Evolutionary conservation across 805 yeast species (phyloP), one percentile per base, ranked within the genome.

Genomic region (Candida nanaspora): DNA sequence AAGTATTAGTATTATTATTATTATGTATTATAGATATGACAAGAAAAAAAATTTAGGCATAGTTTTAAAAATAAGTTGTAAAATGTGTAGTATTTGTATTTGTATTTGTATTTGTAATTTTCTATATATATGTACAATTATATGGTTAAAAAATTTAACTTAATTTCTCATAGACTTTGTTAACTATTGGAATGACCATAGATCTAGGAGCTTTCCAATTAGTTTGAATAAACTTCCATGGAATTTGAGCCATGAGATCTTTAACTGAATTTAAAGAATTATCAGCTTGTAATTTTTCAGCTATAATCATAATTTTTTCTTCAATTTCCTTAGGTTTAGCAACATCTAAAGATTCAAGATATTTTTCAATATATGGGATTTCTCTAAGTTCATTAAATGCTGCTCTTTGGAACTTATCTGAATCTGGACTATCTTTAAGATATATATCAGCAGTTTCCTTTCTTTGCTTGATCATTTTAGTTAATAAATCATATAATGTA

Each of bases 381-480:
- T 70, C 74, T 41, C 63, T 51, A 18, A 62, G 44, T 52, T 70
- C 76, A 35, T 57, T 61, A 21, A 52, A 48, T 5, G 65, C 68
- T 29, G 62, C 48, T 35, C 62, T 63, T 22, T 58, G 57, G 39
- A 68, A 68, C 44, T 68, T 55, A 43, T 69, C 74, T n/a, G 64
- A 62, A 5, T n/a, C 32, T 20, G 70, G 52, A 15, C 66, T 62
- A 30, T 62, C 66, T 35, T 61, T 56, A 37, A 56, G 40, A 45
- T 65, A 70, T 41, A 63, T 64, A 6, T 45, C 51, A 15, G 69
- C 68, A 4, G 72, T 59, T 11, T 57, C 58, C 25, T 49, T 46
- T 46, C 76, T 58, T 43, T 70, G 70, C 39, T 63, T 67, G 39
- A 61, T 52, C 66, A 70, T 59, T 41, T 66, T 66, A 27, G 44